Percentiles rank a stretch among this genome's conserved stretches.
Evolutionary conservation across 805 yeast genomes (phyloP).

Genomic region (Diddensiella transvaalensis): DNA sequence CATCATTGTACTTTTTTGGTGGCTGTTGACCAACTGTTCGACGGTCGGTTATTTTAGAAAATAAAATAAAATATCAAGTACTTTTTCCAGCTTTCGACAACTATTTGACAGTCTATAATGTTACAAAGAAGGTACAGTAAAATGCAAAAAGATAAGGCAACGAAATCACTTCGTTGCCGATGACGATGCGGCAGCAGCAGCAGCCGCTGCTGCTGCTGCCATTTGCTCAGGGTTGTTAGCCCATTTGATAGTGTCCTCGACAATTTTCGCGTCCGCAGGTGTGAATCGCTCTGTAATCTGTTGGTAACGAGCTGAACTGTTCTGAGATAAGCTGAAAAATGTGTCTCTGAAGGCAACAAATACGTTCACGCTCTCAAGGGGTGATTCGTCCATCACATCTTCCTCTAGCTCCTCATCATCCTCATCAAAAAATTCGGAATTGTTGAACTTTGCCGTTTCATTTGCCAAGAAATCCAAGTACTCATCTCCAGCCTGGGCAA

Average conservation of each 20-base stretch:
- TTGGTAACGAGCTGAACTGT: slow-evolving; percentile 48
- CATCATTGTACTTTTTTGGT: neutral
- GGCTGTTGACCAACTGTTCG: neutral
- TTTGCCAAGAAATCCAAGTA: slow-evolving; percentile 47
- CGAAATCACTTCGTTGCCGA: neutral
- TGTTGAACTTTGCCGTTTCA: slow-evolving; percentile 38
- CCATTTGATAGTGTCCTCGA: slow-evolving; percentile 33
- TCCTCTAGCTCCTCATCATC: slow-evolving; percentile 76
- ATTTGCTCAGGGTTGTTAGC: slow-evolving; percentile 16
- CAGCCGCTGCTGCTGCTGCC: neutral
- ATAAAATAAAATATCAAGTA: too few relatives aligned
- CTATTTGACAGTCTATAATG: too few relatives aligned
- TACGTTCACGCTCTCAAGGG: slow-evolving; percentile 73
- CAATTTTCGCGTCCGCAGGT: slow-evolving; percentile 35
- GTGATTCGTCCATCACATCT: slow-evolving; percentile 74
- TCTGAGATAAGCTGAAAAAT: slow-evolving; percentile 46
- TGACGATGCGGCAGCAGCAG: neutral
- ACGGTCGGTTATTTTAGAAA: too few relatives aligned
- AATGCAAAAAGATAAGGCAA: neutral
- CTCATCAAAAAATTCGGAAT: slow-evolving; percentile 38
- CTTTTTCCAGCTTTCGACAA: too few relatives aligned
- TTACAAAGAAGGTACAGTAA: too few relatives aligned
- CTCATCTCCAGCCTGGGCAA: slow-evolving; percentile 36
- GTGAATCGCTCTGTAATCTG: slow-evolving; percentile 41
- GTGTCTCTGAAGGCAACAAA: slow-evolving; percentile 61